phyloP scores from a whole-genome alignment of 2,329 filamentous ascomycete genomes.

The Herpotrichia juniperi region DNA sequence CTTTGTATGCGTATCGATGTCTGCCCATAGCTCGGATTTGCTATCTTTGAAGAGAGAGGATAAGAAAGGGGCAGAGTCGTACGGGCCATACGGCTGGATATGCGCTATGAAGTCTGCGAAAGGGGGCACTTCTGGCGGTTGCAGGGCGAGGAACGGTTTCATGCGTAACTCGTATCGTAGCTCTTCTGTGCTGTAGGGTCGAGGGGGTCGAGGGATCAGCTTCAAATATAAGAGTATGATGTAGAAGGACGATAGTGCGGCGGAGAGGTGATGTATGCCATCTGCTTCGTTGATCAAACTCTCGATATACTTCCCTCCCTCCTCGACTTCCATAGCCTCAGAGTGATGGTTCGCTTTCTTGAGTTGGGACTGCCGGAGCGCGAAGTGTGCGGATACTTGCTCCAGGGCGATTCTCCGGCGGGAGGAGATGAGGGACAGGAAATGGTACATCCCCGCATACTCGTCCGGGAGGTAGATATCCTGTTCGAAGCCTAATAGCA shows the following conservation, averaged over 20 bases:
- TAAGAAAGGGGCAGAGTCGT: constrained; percentile 10
- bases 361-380: background rate
- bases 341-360: constrained; percentile 7
- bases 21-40: constrained; percentile 24
- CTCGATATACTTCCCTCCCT: constrained; percentile 21
- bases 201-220: constrained; percentile 56
- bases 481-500: constrained; percentile 93
- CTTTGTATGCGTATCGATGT: constrained; percentile 35
- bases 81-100: constrained; percentile 39
- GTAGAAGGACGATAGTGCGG: constrained; percentile 62
- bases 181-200: constrained; percentile 70
- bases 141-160: constrained; percentile 77
- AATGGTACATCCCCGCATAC: constrained; percentile 85
- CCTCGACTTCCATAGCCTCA: constrained; percentile 18
- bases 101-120: constrained; percentile 64
- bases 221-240: constrained; percentile 65
- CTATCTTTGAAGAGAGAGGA: constrained; percentile 11
- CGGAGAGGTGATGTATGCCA: constrained; percentile 33
- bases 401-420: constrained; percentile 28
- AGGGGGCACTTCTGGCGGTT: constrained; percentile 69
- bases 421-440: constrained; percentile 33
- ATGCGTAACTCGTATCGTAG: constrained; percentile 84
- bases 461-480: constrained; percentile 88
- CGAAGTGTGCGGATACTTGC: constrained; percentile 23
- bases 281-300: constrained; percentile 33